Evolutionary conservation across 805 yeast species (phyloP), one percentile per base, ranked within the genome.

Genomic region (Sugiyamaella mastotermitis): DNA sequence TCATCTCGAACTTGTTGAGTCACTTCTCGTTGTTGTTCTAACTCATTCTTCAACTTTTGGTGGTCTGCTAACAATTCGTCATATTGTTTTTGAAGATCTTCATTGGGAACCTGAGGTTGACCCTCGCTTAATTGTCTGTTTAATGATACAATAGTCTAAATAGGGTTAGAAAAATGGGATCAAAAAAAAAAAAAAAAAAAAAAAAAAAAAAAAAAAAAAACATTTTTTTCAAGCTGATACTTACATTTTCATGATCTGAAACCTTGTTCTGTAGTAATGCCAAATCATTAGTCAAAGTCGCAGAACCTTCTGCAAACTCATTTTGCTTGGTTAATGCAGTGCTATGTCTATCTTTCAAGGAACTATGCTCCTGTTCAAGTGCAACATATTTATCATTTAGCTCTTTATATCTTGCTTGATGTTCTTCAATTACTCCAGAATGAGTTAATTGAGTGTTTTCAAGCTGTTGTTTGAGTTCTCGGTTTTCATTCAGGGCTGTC

Each of bases 1-100:
- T 64, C 68, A 5, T 48, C 35, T 11, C 65, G 54, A 10, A 64
- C 65, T 40, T 57, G 59, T 20, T 61, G 64, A 0, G 66, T 63
- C 5, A 58, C 47, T 31, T 38, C 33, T 28, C 48, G 48, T 23
- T 50, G 52, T 23, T 39, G 45, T 22, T 45, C 47, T 13, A 49
- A 35, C 29, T 56, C 57, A 14, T 33, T 39, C 17, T 43, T 38
- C 17, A 60, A 42, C 19, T 37, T 39, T 13, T 37, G 40, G 31
- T 52, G 47, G 19, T 55, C 57, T 14, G 37, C 34, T 32, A 30
- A 29, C 7, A 55, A 50, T 5, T 36, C 43, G 9, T 42, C 47
- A 30, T 55, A 46, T 26, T 46, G 43, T 24, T 32, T 27, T 22
- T 31, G 40, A 13, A 40, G 38, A 17, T 27, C 30, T 13, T n/a